A percentile compares a stretch with the other conserved stretches of the same genome.
Conservation (phyloP, 176 grass and related monocot genomes). For the Poa annua region DNA sequence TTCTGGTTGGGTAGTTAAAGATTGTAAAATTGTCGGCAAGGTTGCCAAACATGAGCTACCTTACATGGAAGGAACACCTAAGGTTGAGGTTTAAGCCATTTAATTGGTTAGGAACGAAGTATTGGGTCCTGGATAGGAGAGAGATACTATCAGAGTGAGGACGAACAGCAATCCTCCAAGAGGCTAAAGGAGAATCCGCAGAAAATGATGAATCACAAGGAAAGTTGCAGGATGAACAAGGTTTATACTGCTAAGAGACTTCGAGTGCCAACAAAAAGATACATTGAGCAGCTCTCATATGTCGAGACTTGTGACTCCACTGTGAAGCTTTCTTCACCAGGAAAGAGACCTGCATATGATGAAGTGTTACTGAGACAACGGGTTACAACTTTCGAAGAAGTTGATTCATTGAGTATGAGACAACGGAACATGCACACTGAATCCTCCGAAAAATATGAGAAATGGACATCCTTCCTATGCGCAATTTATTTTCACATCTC, state of each 20-base stretch:
- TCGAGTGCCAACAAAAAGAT: slow-evolving; percentile 95
- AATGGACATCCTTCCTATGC: too few relatives aligned
- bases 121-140: slow-evolving; percentile 41
- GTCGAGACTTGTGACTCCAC: slow-evolving; percentile 55
- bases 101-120: slow-evolving; percentile 47
- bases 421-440: too few relatives aligned
- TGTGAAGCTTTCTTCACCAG: slow-evolving; percentile 52
- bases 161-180: slow-evolving; percentile 62
- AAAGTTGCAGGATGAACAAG: slow-evolving; percentile 41
- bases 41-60: slow-evolving; percentile 41
- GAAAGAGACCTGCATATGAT: slow-evolving; percentile 49
- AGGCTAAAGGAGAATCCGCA: slow-evolving; percentile 46
- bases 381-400: slow-evolving; percentile 44
- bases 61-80: slow-evolving; percentile 18
- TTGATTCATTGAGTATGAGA: slow-evolving; percentile 37
- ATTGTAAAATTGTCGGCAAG: slow-evolving; percentile 65
- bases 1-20: slow-evolving; percentile 78
- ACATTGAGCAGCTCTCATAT: slow-evolving; percentile 90
- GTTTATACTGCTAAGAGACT: slow-evolving; percentile 71
- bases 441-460: too few relatives aligned
- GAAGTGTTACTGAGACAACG: slow-evolving; percentile 47
- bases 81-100: slow-evolving; percentile 40
- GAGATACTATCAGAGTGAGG: slow-evolving; percentile 50
- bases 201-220: slow-evolving; percentile 47
- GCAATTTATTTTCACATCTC: too few relatives aligned